A percentile compares a stretch with the other conserved stretches of the same genome.
Conservation (phyloP, 2,329 filamentous ascomycete genomes). For the Pezicula carpinea region DNA sequence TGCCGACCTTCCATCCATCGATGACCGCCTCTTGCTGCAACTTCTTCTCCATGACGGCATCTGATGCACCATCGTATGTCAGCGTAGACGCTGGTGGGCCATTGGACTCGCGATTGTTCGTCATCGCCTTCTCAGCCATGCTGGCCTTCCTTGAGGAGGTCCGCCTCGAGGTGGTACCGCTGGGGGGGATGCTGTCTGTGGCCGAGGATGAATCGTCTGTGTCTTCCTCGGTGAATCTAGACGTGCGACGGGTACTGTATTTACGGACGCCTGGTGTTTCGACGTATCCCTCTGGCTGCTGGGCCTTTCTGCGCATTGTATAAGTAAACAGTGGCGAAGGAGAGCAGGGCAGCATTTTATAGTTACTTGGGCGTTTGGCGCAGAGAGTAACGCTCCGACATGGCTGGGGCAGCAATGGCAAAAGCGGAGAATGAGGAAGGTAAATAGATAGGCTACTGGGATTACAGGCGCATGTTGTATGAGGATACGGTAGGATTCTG, state of each 20-base stretch:
- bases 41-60: constrained; percentile 10
- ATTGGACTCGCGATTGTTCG: constrained; percentile 10
- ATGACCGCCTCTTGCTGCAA: constrained; percentile 21
- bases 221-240: constrained; percentile 25
- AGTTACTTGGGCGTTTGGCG: constrained; percentile 29
- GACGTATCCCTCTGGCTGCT: constrained; percentile 44
- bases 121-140: constrained; percentile 18
- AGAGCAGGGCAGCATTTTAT: not conserved
- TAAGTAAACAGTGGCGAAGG: not conserved
- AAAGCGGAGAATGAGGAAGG: not conserved
- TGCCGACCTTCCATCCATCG: constrained; percentile 56
- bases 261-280: constrained; percentile 43
- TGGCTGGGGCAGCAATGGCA: constrained; percentile 8
- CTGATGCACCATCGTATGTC: constrained; percentile 9
- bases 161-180: constrained; percentile 8
- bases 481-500: too few species aligned
- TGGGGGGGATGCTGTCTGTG: constrained; percentile 7
- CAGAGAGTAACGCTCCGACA: constrained; percentile 29
- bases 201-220: constrained; percentile 29
- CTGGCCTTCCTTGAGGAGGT: constrained; percentile 18
- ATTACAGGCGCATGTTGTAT: too few species aligned
- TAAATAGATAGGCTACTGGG: too few species aligned
- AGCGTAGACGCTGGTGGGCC: constrained; percentile 3
- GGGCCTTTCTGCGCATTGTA: constrained; percentile 38
- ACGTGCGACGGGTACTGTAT: constrained; percentile 35